Conservation (phyloP, 805 yeast species). For the Candida tammaniensis region DNA sequence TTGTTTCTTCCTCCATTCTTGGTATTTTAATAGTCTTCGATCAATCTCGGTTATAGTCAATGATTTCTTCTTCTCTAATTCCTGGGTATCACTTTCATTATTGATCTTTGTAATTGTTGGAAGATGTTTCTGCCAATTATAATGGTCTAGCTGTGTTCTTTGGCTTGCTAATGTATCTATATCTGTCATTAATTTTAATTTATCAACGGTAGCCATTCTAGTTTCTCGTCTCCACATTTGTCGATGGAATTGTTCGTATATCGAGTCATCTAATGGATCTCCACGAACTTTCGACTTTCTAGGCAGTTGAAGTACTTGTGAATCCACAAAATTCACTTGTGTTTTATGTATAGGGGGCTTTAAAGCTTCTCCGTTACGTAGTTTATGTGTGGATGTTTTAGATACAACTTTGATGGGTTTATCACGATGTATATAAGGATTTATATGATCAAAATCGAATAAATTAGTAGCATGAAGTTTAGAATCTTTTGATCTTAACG, state of each 20-base stretch:
- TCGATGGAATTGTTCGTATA: conserved; percentile 49
- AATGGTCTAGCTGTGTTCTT: conserved; percentile 34
- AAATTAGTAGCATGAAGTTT: conserved; percentile 14
- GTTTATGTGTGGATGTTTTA: too few species aligned
- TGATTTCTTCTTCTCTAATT: conserved; percentile 48
- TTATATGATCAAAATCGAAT: conserved; percentile 34
- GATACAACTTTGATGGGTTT: conserved; percentile 19
- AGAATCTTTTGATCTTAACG: conserved; percentile 30
- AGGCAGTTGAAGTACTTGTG: too few species aligned
- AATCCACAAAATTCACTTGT: neutral
- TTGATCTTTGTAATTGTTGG: conserved; percentile 49
- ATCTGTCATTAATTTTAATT: conserved; percentile 51
- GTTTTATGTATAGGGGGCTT: conserved; percentile 10
- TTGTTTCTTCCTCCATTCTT: conserved; percentile 35
- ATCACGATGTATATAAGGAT: conserved; percentile 16
- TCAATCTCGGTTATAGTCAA: conserved; percentile 50
- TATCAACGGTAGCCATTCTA: conserved; percentile 54
- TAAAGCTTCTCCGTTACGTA: too few species aligned
- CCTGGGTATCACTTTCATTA: conserved; percentile 46
- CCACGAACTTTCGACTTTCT: conserved; percentile 9
- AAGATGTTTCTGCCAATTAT: conserved; percentile 48
- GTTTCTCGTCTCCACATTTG: conserved; percentile 65
- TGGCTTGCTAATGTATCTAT: conserved; percentile 52
- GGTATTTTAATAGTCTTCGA: conserved; percentile 35
- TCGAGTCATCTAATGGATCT: conserved; percentile 46